Conservation (phyloP, 768 basidiomycete genomes). For the Macrolepiota albuminosa region DNA sequence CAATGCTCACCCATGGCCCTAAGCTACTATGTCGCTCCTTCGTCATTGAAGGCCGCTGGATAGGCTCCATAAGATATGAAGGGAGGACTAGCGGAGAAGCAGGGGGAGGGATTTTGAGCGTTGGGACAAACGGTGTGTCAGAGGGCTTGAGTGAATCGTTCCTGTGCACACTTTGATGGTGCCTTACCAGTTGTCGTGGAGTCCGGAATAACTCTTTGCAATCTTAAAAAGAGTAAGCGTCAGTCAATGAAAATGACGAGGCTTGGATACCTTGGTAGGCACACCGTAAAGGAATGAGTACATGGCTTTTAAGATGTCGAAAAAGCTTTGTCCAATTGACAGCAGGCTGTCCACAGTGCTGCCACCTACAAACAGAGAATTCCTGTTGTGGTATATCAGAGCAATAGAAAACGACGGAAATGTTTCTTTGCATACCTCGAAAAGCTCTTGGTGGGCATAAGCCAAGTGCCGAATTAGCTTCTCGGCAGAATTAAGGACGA, state of each 20-base stretch:
- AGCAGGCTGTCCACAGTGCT: conserved; percentile 45
- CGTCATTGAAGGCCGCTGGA: conserved; percentile 42
- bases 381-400: conserved; percentile 6
- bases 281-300: conserved; percentile 36
- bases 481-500: conserved; percentile 47
- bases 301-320: conserved; percentile 53
- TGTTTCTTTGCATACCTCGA: background rate
- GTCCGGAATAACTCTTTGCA: conserved; percentile 47
- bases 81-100: conserved; percentile 40
- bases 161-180: conserved; percentile 39
- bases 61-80: conserved; percentile 43
- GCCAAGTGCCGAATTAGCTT: conserved; percentile 46
- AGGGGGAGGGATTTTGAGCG: conserved; percentile 25
- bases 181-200: conserved; percentile 43
- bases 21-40: conserved; percentile 45
- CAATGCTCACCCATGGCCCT: conserved; percentile 44
- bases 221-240: conserved; percentile 27
- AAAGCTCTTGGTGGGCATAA: conserved; percentile 12
- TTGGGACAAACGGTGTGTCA: conserved; percentile 26
- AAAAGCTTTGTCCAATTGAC: conserved; percentile 28
- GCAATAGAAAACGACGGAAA: background rate
- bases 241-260: background rate
- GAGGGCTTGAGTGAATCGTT: conserved; percentile 29
- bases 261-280: conserved; percentile 43
- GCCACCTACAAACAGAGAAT: conserved; percentile 52